Percentiles rank a stretch among this genome's conserved stretches.
Evolutionary conservation across 441 rosid species (phyloP).

Genomic region (Omphalea diandra): DNA sequence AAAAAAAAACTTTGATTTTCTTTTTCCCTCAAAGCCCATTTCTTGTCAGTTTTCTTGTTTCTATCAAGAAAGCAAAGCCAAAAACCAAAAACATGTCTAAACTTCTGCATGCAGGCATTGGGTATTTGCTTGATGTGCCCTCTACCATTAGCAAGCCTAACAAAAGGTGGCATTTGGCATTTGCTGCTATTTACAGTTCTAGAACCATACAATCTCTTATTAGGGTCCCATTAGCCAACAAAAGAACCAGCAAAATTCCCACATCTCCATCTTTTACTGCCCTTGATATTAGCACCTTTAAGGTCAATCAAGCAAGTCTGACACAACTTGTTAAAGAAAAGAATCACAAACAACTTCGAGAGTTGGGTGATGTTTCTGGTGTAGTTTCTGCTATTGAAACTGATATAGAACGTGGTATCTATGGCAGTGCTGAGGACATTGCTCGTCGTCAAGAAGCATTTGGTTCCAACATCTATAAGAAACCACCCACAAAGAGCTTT

Average conservation of each 20-base stretch:
- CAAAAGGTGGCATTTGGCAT: conserved; percentile 54
- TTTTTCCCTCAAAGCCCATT: not conserved
- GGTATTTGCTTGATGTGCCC: conserved; percentile 30
- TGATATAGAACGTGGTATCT: conserved; percentile 35
- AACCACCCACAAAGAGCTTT: conserved; percentile 43
- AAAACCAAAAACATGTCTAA: not conserved
- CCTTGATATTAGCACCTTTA: conserved; percentile 33
- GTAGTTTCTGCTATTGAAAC: conserved; percentile 39
- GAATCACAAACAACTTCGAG: conserved; percentile 28
- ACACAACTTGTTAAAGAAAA: conserved; percentile 43
- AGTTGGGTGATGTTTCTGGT: conserved; percentile 40
- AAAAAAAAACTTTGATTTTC: no score
- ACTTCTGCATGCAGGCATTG: conserved; percentile 15
- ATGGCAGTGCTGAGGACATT: conserved; percentile 25
- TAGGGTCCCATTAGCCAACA: not conserved
- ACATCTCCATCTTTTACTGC: conserved; percentile 32
- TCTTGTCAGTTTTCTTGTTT: not conserved
- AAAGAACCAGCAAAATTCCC: conserved; percentile 8
- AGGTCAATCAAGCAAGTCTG: conserved; percentile 32
- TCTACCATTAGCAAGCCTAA: conserved; percentile 28
- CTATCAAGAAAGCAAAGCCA: not conserved
- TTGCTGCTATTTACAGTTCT: conserved; percentile 46
- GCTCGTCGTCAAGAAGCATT: conserved; percentile 37
- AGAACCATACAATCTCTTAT: conserved; percentile 37
- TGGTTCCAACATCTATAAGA: conserved; percentile 58